Percentiles rank a stretch among this genome's conserved stretches.
These are phyloP conservation scores for Arthrinium phaeospermum DNA, from an alignment of 2,329 filamentous ascomycete species.

Conservation along the genomic window DNA sequence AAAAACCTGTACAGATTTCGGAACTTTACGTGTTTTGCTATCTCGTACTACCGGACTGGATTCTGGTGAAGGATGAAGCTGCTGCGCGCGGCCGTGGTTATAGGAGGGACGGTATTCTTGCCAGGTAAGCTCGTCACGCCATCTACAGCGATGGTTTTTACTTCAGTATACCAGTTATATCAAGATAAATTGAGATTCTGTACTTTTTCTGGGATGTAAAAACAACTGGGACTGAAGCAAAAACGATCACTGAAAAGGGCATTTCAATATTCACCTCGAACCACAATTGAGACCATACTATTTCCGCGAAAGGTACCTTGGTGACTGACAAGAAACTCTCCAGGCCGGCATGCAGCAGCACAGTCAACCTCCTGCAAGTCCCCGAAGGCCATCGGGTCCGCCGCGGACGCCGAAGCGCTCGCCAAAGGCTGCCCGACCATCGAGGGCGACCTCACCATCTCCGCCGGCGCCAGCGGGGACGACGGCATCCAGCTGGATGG, in stretches of 20 bases:
- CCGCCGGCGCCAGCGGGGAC: background rate
- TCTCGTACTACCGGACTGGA: background rate
- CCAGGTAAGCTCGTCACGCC: background rate
- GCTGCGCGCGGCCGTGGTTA: background rate
- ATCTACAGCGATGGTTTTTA: background rate
- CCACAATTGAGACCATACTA: background rate
- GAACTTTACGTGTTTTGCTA: background rate
- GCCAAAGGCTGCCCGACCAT: background rate
- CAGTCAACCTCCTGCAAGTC: slow-evolving; percentile 4
- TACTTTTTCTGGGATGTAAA: background rate
- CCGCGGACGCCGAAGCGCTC: background rate
- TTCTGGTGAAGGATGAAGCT: background rate
- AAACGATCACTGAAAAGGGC: background rate
- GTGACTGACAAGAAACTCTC: background rate
- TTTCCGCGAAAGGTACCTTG: background rate
- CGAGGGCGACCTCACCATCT: slow-evolving; percentile 9
- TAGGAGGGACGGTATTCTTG: background rate
- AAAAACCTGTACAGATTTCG: background rate
- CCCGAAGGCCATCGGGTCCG: background rate
- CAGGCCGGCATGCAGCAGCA: background rate
- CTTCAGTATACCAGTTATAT: too few species aligned
- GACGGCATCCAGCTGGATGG: background rate
- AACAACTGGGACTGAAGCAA: background rate
- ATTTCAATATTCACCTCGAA: background rate
- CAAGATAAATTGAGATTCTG: too few species aligned